Evolutionary conservation across 164 flowering plant genomes (phyloP), one percentile per base, ranked within the genome.

Genomic region (Stephania japonica): DNA sequence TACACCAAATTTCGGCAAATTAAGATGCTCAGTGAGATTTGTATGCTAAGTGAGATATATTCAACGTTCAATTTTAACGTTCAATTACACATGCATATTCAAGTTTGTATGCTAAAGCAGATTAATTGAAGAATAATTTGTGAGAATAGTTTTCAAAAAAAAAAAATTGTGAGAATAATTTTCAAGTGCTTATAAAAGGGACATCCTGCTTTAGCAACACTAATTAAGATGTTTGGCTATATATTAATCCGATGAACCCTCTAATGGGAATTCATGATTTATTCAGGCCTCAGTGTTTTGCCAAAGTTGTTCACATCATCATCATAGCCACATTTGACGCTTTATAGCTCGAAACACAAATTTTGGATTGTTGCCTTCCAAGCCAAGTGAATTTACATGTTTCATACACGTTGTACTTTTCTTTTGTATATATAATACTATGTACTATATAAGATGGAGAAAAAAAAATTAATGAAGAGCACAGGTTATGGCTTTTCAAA

Each of bases 301-400:
- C 38, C 13, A 7, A 32, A 32, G 38, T 7, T 21, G 24, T 63
- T 63, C 13, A 47, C 10, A 16, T 47, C n/a, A 65, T 65, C n/a
- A 65, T 65, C n/a, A 65, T 65, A 32, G 18, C 38, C 21, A 64
- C 12, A 64, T 26, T 14, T 61, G 25, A 61, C 7, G 64, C 64
- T 61, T 61, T 61, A 3, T 11, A 65, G 18, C 67, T 9, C 38
- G 32, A 25, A 65, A 65, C 27, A 65, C 6, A 62, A 32, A 32
- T 16, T 8, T 53, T 12, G 67, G 68, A 65, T 65, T 65, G 38
- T 27, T 65, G 42, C 21, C 68, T 65, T 65, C 42, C 42, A 32
- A 65, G 68, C 24, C 42, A 65, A 65, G 68, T 65, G 42, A 26
- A 65, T 65, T 65, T 27, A 65, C 21, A 21, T 19, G 21, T 59